phyloP scores from a whole-genome alignment of 2,329 filamentous ascomycete species.

The Fusarium incarnatum region DNA sequence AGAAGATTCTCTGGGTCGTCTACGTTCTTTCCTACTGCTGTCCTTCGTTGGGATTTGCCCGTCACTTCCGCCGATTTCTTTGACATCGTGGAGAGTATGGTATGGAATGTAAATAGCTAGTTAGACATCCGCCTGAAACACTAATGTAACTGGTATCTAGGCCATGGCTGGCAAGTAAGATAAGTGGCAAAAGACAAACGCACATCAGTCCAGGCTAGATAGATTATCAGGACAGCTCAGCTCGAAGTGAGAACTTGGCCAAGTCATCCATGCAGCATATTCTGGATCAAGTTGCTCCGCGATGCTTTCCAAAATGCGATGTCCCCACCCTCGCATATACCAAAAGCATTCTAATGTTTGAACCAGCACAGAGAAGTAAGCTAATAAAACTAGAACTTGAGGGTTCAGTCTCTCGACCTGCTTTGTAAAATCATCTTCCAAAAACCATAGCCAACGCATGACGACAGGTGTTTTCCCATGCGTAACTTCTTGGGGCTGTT shows the following conservation, averaged over 20 bases:
- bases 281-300: neutral
- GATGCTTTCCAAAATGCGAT: neutral
- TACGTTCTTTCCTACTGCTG: no score
- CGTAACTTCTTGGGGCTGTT: neutral
- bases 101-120: no score
- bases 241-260: neutral
- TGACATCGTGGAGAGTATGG: no score
- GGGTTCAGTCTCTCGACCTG: neutral
- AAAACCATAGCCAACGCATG: neutral
- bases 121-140: no score
- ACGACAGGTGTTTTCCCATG: neutral
- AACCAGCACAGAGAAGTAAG: neutral
- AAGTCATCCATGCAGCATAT: neutral
- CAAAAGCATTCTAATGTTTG: neutral
- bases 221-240: neutral
- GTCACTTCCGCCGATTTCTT: no score
- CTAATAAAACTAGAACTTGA: neutral
- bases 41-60: no score
- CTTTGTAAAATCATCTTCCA: neutral
- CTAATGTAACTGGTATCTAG: no score
- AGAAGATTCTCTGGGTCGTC: no score
- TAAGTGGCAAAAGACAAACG: no score
- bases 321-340: neutral
- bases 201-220: neutral
- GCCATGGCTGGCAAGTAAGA: no score